Base-by-base conservation (phyloP, 2,329 filamentous ascomycete genomes). In the Setomelanomma holmii region DNA sequence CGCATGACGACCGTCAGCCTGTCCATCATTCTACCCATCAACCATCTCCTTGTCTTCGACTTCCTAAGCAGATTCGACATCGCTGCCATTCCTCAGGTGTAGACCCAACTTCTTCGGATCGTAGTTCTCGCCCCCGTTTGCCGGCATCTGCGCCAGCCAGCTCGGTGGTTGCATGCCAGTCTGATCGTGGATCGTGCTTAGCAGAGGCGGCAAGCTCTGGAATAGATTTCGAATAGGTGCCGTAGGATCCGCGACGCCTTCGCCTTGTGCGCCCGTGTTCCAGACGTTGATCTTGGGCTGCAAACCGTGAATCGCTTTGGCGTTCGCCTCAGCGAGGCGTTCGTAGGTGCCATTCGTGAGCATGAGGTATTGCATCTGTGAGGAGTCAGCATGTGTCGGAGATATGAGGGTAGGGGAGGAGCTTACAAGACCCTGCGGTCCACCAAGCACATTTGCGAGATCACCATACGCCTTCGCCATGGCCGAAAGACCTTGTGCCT, bases 211-310 rank as follows among this genome's bases (percentile, higher is more conserved):
- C 55, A 96, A 79, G 71, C 87, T 89, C 80, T 95, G 91, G 78
- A 95, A 93, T 33, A 96, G 82, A 63, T 93, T 93, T 60, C 90
- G 82, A 76, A 95, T 88, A 4, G 88, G 82, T 1, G 83, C 84
- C 20, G 82, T 78, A 7, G 81, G 74, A 52, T 90, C 87, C 49
- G 83, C 77, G 17, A 71, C 57, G 11, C 69, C 63, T 10, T 75
- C 77, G 14, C 70, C 80, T 36, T 82, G 77, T 42, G 76, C 73
- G 0, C 89, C 89, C 7, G 91, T 96, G 71, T 91, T 95, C 91
- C 91, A 96, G 21, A 93, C 86, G 56, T 87, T 92, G 78, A 96
- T 95, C 87, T 96, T 96, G 60, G 91, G 91, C 73, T 92, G 84
- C 61, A 96, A 77, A 21, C 91, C 91, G 45, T 85, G 81, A 69